Evolutionary conservation across 1,284 basidiomycete genomes (phyloP).

Genomic region (Trametes polyzona): DNA sequence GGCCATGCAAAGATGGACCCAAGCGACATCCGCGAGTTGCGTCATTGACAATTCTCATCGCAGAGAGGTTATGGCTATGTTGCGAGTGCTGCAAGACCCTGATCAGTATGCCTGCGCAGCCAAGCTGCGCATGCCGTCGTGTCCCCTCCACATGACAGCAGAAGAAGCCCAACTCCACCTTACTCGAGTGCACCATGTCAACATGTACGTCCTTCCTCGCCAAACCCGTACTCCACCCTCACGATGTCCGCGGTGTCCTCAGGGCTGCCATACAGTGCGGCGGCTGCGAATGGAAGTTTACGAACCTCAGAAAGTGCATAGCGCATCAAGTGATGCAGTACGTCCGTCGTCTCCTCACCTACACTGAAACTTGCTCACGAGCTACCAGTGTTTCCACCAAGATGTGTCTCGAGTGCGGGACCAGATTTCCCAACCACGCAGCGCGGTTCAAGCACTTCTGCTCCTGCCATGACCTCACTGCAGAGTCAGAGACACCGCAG

Average conservation of each 20-base stretch:
- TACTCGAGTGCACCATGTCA: not conserved
- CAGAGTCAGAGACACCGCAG: not conserved
- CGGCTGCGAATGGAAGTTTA: slow-evolving; percentile 13
- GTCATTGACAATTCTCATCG: too few relatives aligned
- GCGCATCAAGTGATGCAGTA: slow-evolving; percentile 11
- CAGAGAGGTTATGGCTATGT: too few relatives aligned
- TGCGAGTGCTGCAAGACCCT: too few relatives aligned
- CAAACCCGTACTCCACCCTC: too few relatives aligned
- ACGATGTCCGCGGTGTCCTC: not conserved
- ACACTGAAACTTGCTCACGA: not conserved
- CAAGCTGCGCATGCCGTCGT: too few relatives aligned
- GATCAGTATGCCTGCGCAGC: too few relatives aligned
- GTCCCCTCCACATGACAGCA: not conserved
- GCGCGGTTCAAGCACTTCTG: not conserved
- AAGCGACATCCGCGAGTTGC: too few relatives aligned
- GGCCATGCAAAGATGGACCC: too few relatives aligned
- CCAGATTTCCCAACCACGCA: not conserved
- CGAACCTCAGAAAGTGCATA: not conserved
- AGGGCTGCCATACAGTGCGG: not conserved
- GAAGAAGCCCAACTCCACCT: not conserved
- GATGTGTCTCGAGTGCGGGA: not conserved
- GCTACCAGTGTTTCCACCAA: not conserved
- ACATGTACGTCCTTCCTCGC: too few relatives aligned
- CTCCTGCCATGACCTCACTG: not conserved
- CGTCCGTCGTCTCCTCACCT: not conserved